Evolutionary conservation across 2,329 filamentous ascomycete species (phyloP), one percentile per base, ranked within the genome.

Genomic region (Colletotrichum camelliae): DNA sequence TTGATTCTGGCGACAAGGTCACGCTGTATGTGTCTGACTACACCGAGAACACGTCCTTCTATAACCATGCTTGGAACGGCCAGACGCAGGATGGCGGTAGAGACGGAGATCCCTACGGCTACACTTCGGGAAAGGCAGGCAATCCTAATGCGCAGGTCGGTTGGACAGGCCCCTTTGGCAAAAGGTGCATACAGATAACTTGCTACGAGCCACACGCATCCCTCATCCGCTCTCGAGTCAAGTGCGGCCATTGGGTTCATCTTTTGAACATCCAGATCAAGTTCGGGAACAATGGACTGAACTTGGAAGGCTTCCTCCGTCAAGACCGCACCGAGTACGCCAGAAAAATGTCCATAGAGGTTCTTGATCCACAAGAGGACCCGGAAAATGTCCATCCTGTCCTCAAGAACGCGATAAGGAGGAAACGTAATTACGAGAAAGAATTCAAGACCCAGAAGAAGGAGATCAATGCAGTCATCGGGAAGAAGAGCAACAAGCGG

Each of bases 11-110:
- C 27, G 87, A 89, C 31, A 89, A 84, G 72, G 84, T 90, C 15
- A 91, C 91, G 7, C 78, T 98, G 0, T 96, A 96, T 87, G 86
- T 98, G 21, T 94, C 94, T 0, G 96, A 98, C 83, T 98, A 96
- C 82, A 97, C 95, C 0, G 85, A 91, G 67, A 95, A 98, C 80
- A 80, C 87, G 0, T 75, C 80, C 1, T 92, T 98, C 74, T 93
- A 89, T 78, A 84, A 92, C 43, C 91, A 79, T 70, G 77, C 75
- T 48, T 83, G 81, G n/a, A 39, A 62, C 33, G 66, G 74, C 85
- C 65, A 68, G 27, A 79, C 80, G 13, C 83, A 80, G 74, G 81
- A 81, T 29, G 80, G 77, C 24, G 77, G 83, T 4, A 78, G 39
- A 55, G 88, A 91, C 62, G 90, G 89, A 5, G 91, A 93, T 78